Conservation (phyloP, 371 early-diverging fungal genomes). For the Nematocida ironsii region DNA sequence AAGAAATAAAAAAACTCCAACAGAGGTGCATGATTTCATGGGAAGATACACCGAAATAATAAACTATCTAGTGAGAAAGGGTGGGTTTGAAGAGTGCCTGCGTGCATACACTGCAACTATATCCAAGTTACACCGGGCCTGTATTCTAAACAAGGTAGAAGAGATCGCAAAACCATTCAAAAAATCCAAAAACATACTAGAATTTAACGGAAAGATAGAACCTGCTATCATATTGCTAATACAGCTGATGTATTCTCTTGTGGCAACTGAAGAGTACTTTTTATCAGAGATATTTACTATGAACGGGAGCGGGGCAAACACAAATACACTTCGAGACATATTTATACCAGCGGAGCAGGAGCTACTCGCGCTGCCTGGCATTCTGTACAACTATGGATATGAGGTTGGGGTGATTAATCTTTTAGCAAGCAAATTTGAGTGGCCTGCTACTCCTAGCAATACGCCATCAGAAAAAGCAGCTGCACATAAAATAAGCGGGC, state of each 20-base stretch:
- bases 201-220: constrained; percentile 50
- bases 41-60: constrained; percentile 38
- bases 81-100: neutral
- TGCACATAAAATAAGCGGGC: neutral
- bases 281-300: constrained; percentile 41
- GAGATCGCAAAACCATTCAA: constrained; percentile 8
- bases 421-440: neutral
- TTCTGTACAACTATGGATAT: constrained; percentile 15
- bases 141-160: constrained; percentile 28
- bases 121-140: neutral
- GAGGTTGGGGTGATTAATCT: constrained; percentile 32
- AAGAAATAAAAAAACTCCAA: constrained; percentile 4
- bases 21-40: constrained; percentile 28
- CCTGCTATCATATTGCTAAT: constrained; percentile 16
- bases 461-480: constrained; percentile 10
- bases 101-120: constrained; percentile 3
- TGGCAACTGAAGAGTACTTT: constrained; percentile 28
- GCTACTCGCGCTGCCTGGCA: neutral
- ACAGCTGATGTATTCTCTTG: constrained; percentile 15
- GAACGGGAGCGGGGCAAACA: neutral
- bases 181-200: constrained; percentile 40
- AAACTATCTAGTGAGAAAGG: constrained; percentile 1
- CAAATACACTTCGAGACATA: neutral
- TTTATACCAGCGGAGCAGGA: constrained; percentile 24
- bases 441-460: neutral